Evolutionary conservation across 257 asterid species (phyloP).

Genomic region (Gardenia jasminoides): DNA sequence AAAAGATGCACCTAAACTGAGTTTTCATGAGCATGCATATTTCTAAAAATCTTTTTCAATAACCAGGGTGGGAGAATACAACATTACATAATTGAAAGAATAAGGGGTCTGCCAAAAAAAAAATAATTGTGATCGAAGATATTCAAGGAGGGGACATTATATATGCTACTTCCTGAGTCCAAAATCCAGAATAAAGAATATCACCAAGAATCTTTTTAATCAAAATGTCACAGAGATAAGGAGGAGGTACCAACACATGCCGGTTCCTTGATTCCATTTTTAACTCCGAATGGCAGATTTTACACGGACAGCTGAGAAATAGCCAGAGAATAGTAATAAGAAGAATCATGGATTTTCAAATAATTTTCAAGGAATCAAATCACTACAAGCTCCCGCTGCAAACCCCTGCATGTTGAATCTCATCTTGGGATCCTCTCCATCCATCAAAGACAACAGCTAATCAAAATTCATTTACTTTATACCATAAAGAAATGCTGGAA

Average conservation of each 20-base stretch:
- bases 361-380: not conserved
- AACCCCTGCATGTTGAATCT: too few species aligned
- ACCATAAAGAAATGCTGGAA: not conserved
- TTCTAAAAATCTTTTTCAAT: too few species aligned
- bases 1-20: too few species aligned
- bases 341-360: not conserved
- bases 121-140: not conserved
- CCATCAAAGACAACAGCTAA: not conserved
- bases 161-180: not conserved
- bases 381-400: too few species aligned
- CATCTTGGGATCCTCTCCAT: too few species aligned
- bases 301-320: conserved; percentile 69
- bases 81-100: not conserved
- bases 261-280: conserved; percentile 52
- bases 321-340: not conserved
- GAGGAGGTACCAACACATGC: too few species aligned
- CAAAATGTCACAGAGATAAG: too few species aligned
- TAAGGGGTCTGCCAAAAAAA: not conserved
- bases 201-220: not conserved
- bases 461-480: not conserved
- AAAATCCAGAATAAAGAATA: not conserved
- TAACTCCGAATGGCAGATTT: conserved; percentile 64
- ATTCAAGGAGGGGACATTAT: not conserved
- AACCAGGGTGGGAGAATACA: too few species aligned
- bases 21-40: too few species aligned